phyloP scores from a whole-genome alignment of 331 rosid species.

The Prunus yedoensis region DNA sequence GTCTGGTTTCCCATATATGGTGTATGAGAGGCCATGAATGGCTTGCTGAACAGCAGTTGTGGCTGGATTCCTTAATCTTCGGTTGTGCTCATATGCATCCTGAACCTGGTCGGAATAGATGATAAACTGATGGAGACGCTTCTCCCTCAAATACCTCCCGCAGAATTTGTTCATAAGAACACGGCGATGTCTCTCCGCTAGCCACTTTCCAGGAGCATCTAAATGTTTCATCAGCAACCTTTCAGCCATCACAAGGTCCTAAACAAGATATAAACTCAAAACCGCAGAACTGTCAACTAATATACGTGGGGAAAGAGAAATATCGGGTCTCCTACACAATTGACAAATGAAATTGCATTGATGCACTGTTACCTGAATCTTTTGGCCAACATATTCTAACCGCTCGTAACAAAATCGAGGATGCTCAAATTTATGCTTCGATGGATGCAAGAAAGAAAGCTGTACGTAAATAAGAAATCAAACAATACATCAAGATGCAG shows the following conservation, averaged over 20 bases:
- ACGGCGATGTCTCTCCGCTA: constrained; percentile 84
- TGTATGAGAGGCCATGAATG: constrained; percentile 84
- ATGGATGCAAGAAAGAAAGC: constrained; percentile 93
- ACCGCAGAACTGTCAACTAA: neutral
- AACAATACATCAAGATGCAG: constrained; percentile 14
- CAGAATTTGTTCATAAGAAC: constrained; percentile 85
- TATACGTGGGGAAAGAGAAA: neutral
- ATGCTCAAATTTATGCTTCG: constrained; percentile 89
- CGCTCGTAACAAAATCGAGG: constrained; percentile 96
- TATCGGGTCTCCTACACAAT: constrained; percentile 9
- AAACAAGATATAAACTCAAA: constrained; percentile 4
- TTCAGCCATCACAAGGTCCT: constrained; percentile 96
- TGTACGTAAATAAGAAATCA: constrained; percentile 34
- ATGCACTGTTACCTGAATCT: constrained; percentile 69
- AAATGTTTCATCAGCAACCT: constrained; percentile 93
- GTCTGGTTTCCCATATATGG: constrained; percentile 88
- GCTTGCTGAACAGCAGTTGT: constrained; percentile 93
- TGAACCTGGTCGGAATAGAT: constrained; percentile 59
- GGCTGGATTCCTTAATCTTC: constrained; percentile 79
- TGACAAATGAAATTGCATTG: constrained; percentile 14
- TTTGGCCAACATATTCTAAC: constrained; percentile 85
- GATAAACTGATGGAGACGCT: constrained; percentile 61
- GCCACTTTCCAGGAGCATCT: constrained; percentile 96
- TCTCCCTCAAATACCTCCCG: constrained; percentile 81
- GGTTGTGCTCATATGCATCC: constrained; percentile 71